Base-by-base conservation (phyloP, 2,329 filamentous ascomycete species). In the Stylonectria norvegica region DNA sequence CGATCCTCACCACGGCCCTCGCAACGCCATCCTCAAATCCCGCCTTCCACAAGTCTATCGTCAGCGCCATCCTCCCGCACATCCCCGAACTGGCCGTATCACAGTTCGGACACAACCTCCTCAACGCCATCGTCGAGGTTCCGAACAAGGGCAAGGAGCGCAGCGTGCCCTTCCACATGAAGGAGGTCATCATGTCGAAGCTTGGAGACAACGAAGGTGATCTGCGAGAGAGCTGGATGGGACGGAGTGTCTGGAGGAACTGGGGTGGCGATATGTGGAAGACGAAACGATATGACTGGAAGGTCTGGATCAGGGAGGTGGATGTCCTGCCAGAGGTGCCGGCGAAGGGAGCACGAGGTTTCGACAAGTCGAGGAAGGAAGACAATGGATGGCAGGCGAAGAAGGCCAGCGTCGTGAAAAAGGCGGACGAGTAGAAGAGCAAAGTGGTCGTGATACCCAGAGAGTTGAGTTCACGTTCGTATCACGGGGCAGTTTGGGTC, bases 231-330 rank as follows among this genome's bases (percentile, higher is more conserved):
- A 71, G 68, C 4, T 79, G 73, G 67, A 68, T 72, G 48, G 78
- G 78, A 0, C 64, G 77, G 7, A 74, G 70, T 40, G 73, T 77
- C 7, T 81, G 77, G 78, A 66, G 74, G 18, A 66, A 65, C 25
- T 81, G 77, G 76, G 73, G 71, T 58, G 76, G 76, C 10, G 77
- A 81, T 45, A 56, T 73, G 58, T 81, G 76, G 75, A 73, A 71
- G 54, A 71, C 71, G 34, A 63, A 71, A 29, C 61, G 70, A 34
- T 59, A 64, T 12, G 76, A 79, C 34, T 81, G 78, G 78, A 73
- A 77, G 46, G 55, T 64, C 3, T 79, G 76, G 73, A 72, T 72
- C 44, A 79, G 75, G 60, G 75, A 77, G 49, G 64, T 70, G 14
- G 57, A 58, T 28, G 50, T 48, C 15, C 43, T 41, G 7, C 38